phyloP scores from a whole-genome alignment of 2,329 filamentous ascomycete species.

The Didymella exigua region DNA sequence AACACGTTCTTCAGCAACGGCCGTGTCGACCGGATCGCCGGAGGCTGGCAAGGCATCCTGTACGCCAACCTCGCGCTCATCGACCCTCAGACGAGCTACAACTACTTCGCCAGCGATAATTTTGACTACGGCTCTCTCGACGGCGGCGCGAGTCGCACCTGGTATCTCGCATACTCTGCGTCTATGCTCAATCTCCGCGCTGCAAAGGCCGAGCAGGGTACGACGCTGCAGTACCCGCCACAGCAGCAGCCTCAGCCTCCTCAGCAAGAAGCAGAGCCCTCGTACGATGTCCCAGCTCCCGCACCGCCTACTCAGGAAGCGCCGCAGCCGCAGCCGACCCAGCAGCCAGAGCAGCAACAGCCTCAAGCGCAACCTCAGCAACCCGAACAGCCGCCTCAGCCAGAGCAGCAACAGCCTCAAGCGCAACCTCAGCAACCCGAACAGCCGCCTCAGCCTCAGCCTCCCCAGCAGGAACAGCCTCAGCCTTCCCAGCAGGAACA shows the following conservation, averaged over 20 bases:
- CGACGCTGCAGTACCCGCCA: neutral
- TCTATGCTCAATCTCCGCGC: constrained; percentile 27
- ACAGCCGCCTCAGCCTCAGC: neutral
- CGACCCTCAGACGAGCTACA: constrained; percentile 71
- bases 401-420: neutral
- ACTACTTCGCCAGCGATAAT: constrained; percentile 71
- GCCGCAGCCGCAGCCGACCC: neutral
- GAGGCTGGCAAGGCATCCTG: constrained; percentile 86
- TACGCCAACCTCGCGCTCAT: constrained; percentile 83
- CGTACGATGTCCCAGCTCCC: neutral
- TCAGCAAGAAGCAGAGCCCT: neutral
- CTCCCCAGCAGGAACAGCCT: neutral
- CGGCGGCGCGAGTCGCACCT: constrained; percentile 69
- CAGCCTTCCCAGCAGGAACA: neutral
- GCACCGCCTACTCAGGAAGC: neutral
- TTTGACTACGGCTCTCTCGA: constrained; percentile 76
- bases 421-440: neutral
- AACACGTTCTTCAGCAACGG: constrained; percentile 75
- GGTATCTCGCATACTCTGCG: constrained; percentile 47
- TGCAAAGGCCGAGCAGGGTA: neutral
- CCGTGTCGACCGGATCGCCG: constrained; percentile 67
- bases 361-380: neutral
- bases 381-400: neutral
- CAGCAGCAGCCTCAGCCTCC: neutral
- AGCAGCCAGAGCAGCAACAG: neutral